Evolutionary conservation across 192 early-diverging fungal genomes (phyloP).

Genomic region (Dimargaris cristalligena): DNA sequence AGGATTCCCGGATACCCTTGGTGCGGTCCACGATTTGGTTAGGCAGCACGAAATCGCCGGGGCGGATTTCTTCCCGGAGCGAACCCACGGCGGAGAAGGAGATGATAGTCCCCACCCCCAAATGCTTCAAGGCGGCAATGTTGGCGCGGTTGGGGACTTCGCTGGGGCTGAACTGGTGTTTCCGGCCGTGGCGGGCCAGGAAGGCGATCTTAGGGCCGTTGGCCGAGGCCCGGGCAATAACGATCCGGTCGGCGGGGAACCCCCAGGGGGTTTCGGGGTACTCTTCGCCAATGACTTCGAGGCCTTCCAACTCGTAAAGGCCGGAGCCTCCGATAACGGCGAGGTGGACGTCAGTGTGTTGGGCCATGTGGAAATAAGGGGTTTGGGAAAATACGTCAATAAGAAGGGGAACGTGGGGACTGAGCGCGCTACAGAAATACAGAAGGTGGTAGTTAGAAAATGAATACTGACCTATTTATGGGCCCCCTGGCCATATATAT

Average conservation of each 20-base stretch:
- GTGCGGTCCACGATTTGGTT: slow-evolving; percentile 95
- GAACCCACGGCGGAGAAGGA: slow-evolving; percentile 97
- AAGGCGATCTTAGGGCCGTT: slow-evolving; percentile 77
- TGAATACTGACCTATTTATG: too few species aligned
- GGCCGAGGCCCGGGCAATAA: slow-evolving; percentile 46
- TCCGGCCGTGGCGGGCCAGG: slow-evolving; percentile 85
- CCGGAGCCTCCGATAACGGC: slow-evolving; percentile 92
- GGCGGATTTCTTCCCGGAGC: slow-evolving; percentile 80
- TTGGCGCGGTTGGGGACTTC: slow-evolving; percentile 92
- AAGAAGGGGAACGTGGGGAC: too few species aligned
- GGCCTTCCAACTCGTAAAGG: slow-evolving; percentile 72
- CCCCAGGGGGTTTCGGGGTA: slow-evolving; percentile 86
- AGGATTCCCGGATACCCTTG: slow-evolving; percentile 81
- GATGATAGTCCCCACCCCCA: slow-evolving; percentile 83
- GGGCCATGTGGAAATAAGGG: too few species aligned
- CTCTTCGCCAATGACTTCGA: slow-evolving; percentile 63
- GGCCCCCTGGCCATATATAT: too few species aligned
- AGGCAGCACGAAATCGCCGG: slow-evolving; percentile 88
- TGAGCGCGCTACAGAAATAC: too few species aligned
- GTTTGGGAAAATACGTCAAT: too few species aligned
- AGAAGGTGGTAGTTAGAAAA: too few species aligned
- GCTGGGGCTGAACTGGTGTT: slow-evolving; percentile 69
- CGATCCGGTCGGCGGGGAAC: slow-evolving; percentile 71
- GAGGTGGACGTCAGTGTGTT: slow-evolving; percentile 45
- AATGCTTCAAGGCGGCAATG: slow-evolving; percentile 89